Conservation (phyloP, 2,329 filamentous ascomycete species). For the Alternaria longipes region DNA sequence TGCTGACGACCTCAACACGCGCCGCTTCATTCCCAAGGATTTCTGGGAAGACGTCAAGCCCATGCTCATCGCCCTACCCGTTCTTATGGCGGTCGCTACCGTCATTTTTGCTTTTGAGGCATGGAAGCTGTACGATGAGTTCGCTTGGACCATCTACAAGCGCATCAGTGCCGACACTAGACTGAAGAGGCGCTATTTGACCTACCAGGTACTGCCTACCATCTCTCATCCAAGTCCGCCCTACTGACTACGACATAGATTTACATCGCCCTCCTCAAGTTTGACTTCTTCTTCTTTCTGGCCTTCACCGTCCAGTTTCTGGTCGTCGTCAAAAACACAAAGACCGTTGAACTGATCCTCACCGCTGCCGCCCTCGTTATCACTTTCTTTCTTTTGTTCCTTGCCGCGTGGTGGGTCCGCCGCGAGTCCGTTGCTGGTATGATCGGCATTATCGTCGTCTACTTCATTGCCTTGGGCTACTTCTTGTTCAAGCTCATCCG, state of each 20-base stretch:
- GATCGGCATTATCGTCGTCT: conserved; percentile 79
- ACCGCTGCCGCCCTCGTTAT: conserved; percentile 91
- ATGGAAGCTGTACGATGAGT: conserved; percentile 98
- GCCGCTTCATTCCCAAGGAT: conserved; percentile 57
- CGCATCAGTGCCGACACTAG: conserved; percentile 96
- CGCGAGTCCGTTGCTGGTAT: conserved; percentile 84
- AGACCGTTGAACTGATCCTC: conserved; percentile 79
- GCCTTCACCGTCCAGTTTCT: conserved; percentile 98
- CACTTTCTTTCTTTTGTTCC: conserved; percentile 86
- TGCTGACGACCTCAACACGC: conserved; percentile 62
- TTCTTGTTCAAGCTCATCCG: conserved; percentile 98
- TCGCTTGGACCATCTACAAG: conserved; percentile 99
- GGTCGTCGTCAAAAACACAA: conserved; percentile 78
- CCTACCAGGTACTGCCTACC: conserved; percentile 79
- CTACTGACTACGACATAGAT: conserved; percentile 67
- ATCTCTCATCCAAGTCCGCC: background rate
- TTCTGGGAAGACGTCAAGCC: conserved; percentile 77
- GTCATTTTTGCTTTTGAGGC: conserved; percentile 77
- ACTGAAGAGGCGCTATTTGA: conserved; percentile 95
- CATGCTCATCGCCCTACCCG: conserved; percentile 85
- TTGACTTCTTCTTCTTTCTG: conserved; percentile 99
- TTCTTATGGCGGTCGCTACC: conserved; percentile 80
- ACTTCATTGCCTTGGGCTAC: conserved; percentile 88
- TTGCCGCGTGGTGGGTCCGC: conserved; percentile 84
- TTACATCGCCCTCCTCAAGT: conserved; percentile 96